Percentiles rank a stretch among this genome's conserved stretches.
These are phyloP conservation scores for Crithidia bombi DNA, from an alignment of 208 protist genomes.

Conservation along the genomic window DNA sequence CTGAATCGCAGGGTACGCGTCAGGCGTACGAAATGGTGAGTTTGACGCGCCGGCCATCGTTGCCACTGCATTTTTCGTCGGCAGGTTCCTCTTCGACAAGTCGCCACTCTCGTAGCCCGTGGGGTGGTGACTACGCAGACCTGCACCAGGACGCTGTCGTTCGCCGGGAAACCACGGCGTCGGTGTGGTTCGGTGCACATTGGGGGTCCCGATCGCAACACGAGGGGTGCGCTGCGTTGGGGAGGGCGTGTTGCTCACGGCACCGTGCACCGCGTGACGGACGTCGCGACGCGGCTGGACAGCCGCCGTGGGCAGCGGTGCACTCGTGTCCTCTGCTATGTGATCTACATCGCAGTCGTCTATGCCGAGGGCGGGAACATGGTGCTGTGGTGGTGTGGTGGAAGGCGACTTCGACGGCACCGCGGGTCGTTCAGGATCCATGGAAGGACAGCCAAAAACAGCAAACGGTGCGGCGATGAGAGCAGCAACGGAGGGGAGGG, in stretches of 20 bases:
- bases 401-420: background rate
- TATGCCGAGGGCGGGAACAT: background rate
- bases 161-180: background rate
- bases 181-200: background rate
- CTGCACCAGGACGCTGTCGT: conserved; percentile 5
- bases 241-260: background rate
- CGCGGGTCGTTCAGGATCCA: background rate
- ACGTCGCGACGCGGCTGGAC: background rate
- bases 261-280: conserved; percentile 1
- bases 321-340: background rate
- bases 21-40: background rate
- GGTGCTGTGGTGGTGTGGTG: conserved; percentile 7
- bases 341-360: background rate
- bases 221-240: background rate
- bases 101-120: conserved; percentile 1
- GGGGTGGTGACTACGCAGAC: conserved; percentile 15
- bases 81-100: background rate
- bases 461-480: no score
- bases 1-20: conserved; percentile 3
- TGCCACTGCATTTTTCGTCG: no score
- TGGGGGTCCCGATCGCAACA: background rate
- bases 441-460: background rate
- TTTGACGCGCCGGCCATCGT: background rate
- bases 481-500: background rate
- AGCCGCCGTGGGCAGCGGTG: background rate